Base-by-base conservation (phyloP, 441 rosid genomes). In the Pelargonium fulgidum region DNA sequence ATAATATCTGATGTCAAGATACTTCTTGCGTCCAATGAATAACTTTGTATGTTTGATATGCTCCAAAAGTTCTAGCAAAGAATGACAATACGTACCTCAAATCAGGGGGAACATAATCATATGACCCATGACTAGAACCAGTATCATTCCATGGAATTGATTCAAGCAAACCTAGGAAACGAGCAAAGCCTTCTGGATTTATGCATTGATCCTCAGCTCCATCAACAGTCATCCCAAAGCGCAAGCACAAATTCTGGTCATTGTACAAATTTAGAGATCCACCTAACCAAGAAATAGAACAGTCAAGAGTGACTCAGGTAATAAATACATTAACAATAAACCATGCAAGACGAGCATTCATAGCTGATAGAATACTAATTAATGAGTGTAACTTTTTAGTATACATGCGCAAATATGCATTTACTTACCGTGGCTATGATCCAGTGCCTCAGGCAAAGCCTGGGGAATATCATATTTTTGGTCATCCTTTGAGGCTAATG, bases 81-180 rank as follows among this genome's bases (percentile, higher is more conserved):
- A 72, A 24, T 59, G 65, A 64, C 66, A 14, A 64, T 9, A 79
- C 26, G 48, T 71, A 91, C 96, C 97, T 91, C 36, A 81, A 78
- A 74, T 89, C 87, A 39, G 92, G 92, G 75, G 74, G 79, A 61
- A 73, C 73, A 79, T 77, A 70, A 69, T 82, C 92, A 39, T 81
- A 78, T 33, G 98, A 79, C 80, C 85, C 87, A 72, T 83, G 65
- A 81, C 78, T 78, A 73, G 86, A 87, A 82, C 82, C 85, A 75
- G 78, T 70, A 76, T 82, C 93, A 75, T 83, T 89, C 69, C 88
- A 87, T 64, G 97, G 91, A 78, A 91, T 83, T 26, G 97, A 91
- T 79, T 87, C 95, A 73, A 91, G 95, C 81, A 93, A 79, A 70
- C 90, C 90, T 74, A 93, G 88, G 78, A 91, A 86, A 81, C 74